These are phyloP conservation scores for Saururus chinensis DNA, from an alignment of 164 flowering plant genomes.

Conservation along the genomic window DNA sequence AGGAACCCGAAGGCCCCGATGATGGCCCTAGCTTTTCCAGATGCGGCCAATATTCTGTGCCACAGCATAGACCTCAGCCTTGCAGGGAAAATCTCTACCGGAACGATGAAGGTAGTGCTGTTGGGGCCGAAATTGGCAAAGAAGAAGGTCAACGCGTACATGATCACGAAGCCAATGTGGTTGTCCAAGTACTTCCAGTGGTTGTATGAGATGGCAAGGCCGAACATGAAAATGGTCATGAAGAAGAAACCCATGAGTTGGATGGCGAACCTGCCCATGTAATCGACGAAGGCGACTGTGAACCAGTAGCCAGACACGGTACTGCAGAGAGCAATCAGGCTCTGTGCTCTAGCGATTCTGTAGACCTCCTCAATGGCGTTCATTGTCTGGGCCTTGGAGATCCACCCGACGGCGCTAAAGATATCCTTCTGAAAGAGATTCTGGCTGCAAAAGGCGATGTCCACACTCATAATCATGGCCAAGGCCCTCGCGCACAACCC, in stretches of 20 bases:
- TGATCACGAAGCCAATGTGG: constrained; percentile 9
- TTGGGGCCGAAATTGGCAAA: constrained; percentile 11
- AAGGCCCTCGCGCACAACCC: too few species aligned
- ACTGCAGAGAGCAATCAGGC: constrained; percentile 12
- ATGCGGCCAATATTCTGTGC: constrained; percentile 13
- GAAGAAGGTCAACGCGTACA: constrained; percentile 11
- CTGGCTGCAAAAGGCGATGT: constrained; percentile 13
- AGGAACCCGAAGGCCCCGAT: constrained; percentile 9
- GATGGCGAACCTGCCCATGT: constrained; percentile 9
- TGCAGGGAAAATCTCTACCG: constrained; percentile 9
- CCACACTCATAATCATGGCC: too few species aligned
- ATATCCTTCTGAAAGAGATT: constrained; percentile 15
- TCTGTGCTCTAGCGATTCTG: constrained; percentile 8
- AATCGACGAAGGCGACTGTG: constrained; percentile 11
- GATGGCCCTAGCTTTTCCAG: constrained; percentile 8
- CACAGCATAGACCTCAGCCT: constrained; percentile 13
- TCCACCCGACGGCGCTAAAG: constrained; percentile 12
- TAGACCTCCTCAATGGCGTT: constrained; percentile 10
- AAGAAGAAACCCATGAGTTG: constrained; percentile 11
- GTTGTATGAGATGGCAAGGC: constrained; percentile 7
- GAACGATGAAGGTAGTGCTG: constrained; percentile 7
- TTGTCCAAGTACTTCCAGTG: constrained; percentile 9
- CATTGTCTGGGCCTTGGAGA: constrained; percentile 8
- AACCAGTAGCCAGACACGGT: constrained; percentile 16
- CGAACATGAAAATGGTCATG: constrained; percentile 13